Conservation (phyloP, 257 asterid genomes). For the Paraleonurus japonicus region DNA sequence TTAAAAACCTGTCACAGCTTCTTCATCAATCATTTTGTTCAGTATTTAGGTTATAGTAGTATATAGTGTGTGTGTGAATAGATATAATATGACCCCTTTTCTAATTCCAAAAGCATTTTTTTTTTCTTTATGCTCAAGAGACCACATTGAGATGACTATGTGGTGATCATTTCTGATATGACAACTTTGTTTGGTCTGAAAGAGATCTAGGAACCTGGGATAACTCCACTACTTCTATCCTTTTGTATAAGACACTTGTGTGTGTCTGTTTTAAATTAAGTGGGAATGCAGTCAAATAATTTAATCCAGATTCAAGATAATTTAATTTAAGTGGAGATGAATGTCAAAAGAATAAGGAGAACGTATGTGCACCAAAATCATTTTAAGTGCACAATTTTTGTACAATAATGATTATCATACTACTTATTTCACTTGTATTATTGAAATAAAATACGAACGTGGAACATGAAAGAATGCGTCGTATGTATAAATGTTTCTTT, state of each 20-base stretch:
- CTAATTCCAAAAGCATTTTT: too few species aligned
- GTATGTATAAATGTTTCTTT: conserved; percentile 2
- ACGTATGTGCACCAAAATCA: neutral
- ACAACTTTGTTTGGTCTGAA: neutral
- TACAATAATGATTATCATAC: neutral
- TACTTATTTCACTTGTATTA: neutral
- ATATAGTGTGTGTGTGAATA: neutral
- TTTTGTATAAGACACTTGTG: conserved; percentile 19
- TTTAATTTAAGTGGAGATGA: neutral
- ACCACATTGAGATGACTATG: neutral
- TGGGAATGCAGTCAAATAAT: neutral
- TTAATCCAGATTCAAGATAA: neutral
- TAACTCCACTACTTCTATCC: conserved; percentile 2
- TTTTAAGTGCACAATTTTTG: neutral
- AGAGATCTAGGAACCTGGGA: neutral
- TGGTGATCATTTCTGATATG: conserved; percentile 13
- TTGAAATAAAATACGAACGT: neutral
- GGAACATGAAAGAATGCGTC: neutral
- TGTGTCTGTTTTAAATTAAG: conserved; percentile 20
- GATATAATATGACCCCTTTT: neutral
- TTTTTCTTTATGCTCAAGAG: conserved; percentile 23
- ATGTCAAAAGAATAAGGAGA: neutral
- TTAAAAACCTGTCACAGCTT: conserved; percentile 29
- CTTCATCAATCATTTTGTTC: conserved; percentile 24
- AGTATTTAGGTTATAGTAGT: neutral